Percentiles rank a stretch among this genome's conserved stretches.
These are phyloP conservation scores for Orbilia blumenaviensis DNA, from an alignment of 2,329 filamentous ascomycete genomes.

Conservation along the genomic window DNA sequence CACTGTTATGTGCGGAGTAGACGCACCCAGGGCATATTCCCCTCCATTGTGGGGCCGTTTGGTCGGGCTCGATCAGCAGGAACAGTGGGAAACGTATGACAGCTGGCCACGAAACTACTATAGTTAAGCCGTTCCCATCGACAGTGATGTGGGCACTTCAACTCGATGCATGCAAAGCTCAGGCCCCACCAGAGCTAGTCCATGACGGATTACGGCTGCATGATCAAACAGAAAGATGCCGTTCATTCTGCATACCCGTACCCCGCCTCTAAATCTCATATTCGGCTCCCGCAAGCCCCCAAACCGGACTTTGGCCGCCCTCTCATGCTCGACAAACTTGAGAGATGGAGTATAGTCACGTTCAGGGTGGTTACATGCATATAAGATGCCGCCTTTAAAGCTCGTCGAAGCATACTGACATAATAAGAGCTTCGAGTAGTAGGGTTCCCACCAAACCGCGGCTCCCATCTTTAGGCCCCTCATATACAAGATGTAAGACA, in stretches of 20 bases:
- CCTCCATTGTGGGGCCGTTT: not conserved
- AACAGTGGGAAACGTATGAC: slow-evolving; percentile 9
- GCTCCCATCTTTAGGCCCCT: not conserved
- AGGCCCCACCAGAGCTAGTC: slow-evolving; percentile 10
- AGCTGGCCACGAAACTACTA: not conserved
- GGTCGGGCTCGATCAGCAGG: slow-evolving; percentile 26
- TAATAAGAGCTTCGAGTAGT: not conserved
- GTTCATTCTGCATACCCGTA: slow-evolving; percentile 24
- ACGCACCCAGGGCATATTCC: slow-evolving; percentile 6
- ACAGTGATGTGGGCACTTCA: slow-evolving; percentile 12
- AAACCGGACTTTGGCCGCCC: not conserved
- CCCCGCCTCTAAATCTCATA: slow-evolving; percentile 14
- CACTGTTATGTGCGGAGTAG: not conserved
- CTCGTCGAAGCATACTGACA: not conserved
- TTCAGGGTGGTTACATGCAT: slow-evolving; percentile 36
- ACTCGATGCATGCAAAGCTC: slow-evolving; percentile 36
- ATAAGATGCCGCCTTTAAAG: not conserved
- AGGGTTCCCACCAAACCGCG: not conserved
- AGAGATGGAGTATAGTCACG: slow-evolving; percentile 3
- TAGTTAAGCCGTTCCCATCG: slow-evolving; percentile 5
- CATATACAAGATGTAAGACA: not conserved
- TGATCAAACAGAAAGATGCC: slow-evolving; percentile 22
- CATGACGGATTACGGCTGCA: slow-evolving; percentile 30
- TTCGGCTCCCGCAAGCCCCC: not conserved
- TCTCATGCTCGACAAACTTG: not conserved